Evolutionary conservation across 805 yeast species (phyloP).

Genomic region (Grigorovia transvaalensis): DNA sequence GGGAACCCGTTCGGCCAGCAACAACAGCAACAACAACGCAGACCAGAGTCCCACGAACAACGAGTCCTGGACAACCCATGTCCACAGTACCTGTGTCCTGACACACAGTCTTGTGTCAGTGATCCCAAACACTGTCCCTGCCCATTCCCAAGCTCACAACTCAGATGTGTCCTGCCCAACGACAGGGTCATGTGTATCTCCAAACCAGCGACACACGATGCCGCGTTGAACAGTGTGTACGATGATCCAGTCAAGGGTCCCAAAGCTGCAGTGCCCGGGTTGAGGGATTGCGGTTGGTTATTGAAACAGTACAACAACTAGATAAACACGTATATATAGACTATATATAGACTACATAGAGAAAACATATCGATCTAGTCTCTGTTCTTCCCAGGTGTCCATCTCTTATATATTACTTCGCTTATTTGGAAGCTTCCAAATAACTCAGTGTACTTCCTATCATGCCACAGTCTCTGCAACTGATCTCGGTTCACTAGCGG

Average conservation of each 20-base stretch:
- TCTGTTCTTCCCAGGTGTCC: slow-evolving; percentile 79
- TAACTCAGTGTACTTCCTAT: slow-evolving; percentile 10
- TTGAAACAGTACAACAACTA: slow-evolving; percentile 44
- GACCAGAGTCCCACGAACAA: slow-evolving; percentile 28
- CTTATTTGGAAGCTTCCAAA: slow-evolving; percentile 40
- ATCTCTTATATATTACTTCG: slow-evolving; percentile 64
- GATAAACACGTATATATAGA: not conserved
- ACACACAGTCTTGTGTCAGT: slow-evolving; percentile 68
- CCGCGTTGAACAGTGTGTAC: slow-evolving; percentile 26
- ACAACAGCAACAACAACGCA: slow-evolving; percentile 30
- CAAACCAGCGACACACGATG: slow-evolving; percentile 50
- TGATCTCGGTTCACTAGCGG: slow-evolving; percentile 33
- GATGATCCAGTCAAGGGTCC: slow-evolving; percentile 42
- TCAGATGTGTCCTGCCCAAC: slow-evolving; percentile 63
- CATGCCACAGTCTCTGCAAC: slow-evolving; percentile 19
- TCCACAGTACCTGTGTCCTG: slow-evolving; percentile 65
- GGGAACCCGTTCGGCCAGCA: slow-evolving; percentile 10
- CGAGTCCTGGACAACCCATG: slow-evolving; percentile 39
- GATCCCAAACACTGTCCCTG: slow-evolving; percentile 75
- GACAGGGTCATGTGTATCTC: slow-evolving; percentile 69
- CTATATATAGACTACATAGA: not conserved
- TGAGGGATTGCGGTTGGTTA: slow-evolving; percentile 83
- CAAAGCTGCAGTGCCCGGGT: slow-evolving; percentile 35
- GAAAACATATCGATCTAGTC: slow-evolving; percentile 34
- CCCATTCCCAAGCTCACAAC: slow-evolving; percentile 74